Percentiles rank a stretch among this genome's conserved stretches.
Conservation (phyloP, 768 basidiomycete species). For the Podaxis carcinomalis region DNA sequence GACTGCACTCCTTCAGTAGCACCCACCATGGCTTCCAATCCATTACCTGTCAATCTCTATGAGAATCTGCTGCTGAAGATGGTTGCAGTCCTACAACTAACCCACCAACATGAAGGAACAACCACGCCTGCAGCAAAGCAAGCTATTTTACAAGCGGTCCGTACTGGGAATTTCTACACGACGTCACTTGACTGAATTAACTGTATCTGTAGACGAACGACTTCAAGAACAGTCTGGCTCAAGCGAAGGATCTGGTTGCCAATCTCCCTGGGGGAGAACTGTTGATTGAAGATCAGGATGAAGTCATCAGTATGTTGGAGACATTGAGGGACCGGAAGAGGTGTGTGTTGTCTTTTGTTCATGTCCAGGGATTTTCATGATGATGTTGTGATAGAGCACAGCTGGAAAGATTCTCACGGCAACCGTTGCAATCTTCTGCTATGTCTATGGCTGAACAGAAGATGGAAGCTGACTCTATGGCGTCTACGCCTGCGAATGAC, state of each 20-base stretch:
- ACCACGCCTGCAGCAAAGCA: slow-evolving; percentile 59
- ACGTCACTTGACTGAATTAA: not conserved
- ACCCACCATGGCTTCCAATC: slow-evolving; percentile 25
- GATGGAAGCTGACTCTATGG: slow-evolving; percentile 74
- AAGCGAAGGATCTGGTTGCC: slow-evolving; percentile 56
- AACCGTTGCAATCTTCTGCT: slow-evolving; percentile 27
- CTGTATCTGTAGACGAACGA: slow-evolving; percentile 56
- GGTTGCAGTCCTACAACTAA: slow-evolving; percentile 54
- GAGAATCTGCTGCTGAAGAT: slow-evolving; percentile 58
- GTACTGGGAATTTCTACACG: slow-evolving; percentile 15
- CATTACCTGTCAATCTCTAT: slow-evolving; percentile 46
- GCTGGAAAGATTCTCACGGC: slow-evolving; percentile 43
- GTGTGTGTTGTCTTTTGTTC: slow-evolving; percentile 29
- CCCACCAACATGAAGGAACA: slow-evolving; percentile 51
- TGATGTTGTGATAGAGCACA: slow-evolving; percentile 39
- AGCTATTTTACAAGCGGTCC: slow-evolving; percentile 60
- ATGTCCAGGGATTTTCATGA: not conserved
- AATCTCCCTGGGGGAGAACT: slow-evolving; percentile 72
- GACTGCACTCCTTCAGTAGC: not conserved
- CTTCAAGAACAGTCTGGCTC: slow-evolving; percentile 52
- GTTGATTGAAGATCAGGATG: slow-evolving; percentile 61
- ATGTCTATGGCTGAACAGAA: slow-evolving; percentile 24
- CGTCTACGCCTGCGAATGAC: slow-evolving; percentile 59
- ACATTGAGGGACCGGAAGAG: slow-evolving; percentile 57
- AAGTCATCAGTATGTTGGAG: slow-evolving; percentile 67